Base-by-base conservation (phyloP, 2,329 filamentous ascomycete species). In the Colletotrichum limetticola region DNA sequence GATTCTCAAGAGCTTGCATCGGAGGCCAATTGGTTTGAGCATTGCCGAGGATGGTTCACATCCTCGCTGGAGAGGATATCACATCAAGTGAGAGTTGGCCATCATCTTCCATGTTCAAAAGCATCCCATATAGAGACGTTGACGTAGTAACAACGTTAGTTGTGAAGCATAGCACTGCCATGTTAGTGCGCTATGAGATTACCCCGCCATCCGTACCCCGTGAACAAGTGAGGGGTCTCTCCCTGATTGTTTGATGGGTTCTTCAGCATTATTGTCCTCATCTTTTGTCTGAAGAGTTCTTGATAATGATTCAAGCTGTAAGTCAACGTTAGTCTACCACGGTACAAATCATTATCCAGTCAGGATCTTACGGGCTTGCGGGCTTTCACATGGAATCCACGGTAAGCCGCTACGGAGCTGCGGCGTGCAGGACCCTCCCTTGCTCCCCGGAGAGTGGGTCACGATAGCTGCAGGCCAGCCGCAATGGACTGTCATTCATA, bases 401-500 rank as follows among this genome's bases (percentile, higher is more conserved):
- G 42, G 42, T 49, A 49, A 12, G 53, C 35, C 64, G 55, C 55
- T 67, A 26, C 26, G 55, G 28, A 56, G 55, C 55, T 67, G 19
- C 26, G 55, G 28, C 30, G 30, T 37, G 26, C 16, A 26, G 24
- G 52, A 65, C 59, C 66, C 66, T 49, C 59, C 66, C 66, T 49
- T 57, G 66, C 42, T n/a, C 24, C 42, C 37, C 62, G 24, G 68
- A 24, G 32, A 30, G 68, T 67, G 68, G 68, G 68, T 71, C 63
- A 61, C 68, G 62, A 71, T 66, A 2, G n/a, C 32, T 71, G 68
- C 68, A 71, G 42, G 28, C 57, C 28, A 55, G 24, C 46, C 42
- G 62, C 11, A 16, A 63, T 35, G 22, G 55, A 16, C 42, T 66
- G 24, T 30, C 22, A n/a, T 28, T 22, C 42, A 28, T 57, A 59